Evolutionary conservation across 192 early-diverging fungal species (phyloP).

Genomic region (Coemansia sp.): DNA sequence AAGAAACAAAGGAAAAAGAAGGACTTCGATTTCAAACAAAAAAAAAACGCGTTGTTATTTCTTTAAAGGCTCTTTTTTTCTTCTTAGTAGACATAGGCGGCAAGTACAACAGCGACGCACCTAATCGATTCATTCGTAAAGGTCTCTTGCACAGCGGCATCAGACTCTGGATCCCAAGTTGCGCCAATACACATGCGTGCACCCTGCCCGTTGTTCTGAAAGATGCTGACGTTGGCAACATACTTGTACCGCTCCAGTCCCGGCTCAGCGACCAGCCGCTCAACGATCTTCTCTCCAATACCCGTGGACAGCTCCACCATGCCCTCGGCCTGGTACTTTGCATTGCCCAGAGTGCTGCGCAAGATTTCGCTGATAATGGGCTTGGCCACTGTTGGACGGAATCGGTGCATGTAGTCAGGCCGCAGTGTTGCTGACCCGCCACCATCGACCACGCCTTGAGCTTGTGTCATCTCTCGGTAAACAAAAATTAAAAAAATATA

Average conservation of each 20-base stretch:
- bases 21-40: neutral
- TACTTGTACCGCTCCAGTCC: constrained; percentile 49
- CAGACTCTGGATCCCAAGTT: constrained; percentile 32
- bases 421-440: neutral
- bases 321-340: constrained; percentile 23
- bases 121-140: constrained; percentile 21
- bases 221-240: constrained; percentile 36
- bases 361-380: constrained; percentile 27
- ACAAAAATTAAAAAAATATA: neutral
- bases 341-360: constrained; percentile 21
- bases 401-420: constrained; percentile 28
- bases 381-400: constrained; percentile 21
- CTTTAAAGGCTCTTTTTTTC: neutral
- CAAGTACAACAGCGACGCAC: constrained; percentile 41
- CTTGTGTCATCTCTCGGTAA: neutral
- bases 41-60: neutral
- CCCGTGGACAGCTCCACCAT: constrained; percentile 18
- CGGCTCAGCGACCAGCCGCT: constrained; percentile 21
- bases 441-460: neutral
- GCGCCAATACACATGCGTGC: constrained; percentile 35
- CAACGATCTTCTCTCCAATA: constrained; percentile 29
- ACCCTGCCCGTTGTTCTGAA: constrained; percentile 41
- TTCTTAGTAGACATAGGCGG: constrained; percentile 22
- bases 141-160: constrained; percentile 29
- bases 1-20: constrained; percentile 1